phyloP scores from a whole-genome alignment of 495 filamentous ascomycete genomes.

The Neurospora pannonica region DNA sequence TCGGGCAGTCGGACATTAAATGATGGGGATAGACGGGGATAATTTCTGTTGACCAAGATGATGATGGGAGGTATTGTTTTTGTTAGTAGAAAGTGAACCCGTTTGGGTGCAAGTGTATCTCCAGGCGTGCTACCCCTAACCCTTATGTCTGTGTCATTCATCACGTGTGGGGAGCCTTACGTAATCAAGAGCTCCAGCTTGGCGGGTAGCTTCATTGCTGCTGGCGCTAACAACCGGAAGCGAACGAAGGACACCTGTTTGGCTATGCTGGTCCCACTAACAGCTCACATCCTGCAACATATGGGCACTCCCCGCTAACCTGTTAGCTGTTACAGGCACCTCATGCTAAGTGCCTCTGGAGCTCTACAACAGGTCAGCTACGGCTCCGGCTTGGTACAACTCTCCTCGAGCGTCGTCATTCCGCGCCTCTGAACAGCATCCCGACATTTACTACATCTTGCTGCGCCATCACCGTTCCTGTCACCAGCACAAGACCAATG shows the following conservation, averaged over 20 bases:
- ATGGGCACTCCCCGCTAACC: fast-evolving
- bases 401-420: background rate
- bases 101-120: background rate
- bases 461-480: background rate
- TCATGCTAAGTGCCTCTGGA: background rate
- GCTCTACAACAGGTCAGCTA: background rate
- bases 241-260: background rate
- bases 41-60: background rate
- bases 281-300: background rate
- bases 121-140: background rate
- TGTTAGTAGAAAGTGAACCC: background rate
- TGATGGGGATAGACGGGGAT: background rate
- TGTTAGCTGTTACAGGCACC: background rate
- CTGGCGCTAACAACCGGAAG: background rate
- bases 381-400: background rate
- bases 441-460: background rate
- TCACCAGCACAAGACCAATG: background rate
- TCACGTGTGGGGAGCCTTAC: background rate
- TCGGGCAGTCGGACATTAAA: background rate
- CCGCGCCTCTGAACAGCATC: background rate
- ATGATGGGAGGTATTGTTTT: background rate
- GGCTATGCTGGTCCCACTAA: background rate
- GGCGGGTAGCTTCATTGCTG: background rate
- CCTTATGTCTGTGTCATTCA: background rate
- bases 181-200: background rate